Conservation (phyloP, 768 basidiomycete genomes). For the Cystobasidium onofrii region DNA sequence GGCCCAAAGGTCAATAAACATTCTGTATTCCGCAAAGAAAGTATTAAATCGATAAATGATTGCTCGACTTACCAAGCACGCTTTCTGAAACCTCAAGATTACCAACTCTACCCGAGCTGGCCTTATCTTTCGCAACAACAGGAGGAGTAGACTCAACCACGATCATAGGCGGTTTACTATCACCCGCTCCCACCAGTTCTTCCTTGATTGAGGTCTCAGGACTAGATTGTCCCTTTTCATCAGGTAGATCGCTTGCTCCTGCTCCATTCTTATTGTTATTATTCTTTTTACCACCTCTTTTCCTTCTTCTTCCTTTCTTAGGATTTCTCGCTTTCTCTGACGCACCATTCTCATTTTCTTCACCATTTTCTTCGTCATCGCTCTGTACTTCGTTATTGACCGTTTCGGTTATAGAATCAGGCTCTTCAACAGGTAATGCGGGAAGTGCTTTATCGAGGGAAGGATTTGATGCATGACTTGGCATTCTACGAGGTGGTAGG, state of each 20-base stretch:
- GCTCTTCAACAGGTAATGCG: constrained; percentile 15
- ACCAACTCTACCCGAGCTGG: constrained; percentile 36
- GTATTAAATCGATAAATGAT: not conserved
- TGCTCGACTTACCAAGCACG: constrained; percentile 20
- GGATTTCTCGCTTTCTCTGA: constrained; percentile 31
- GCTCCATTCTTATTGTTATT: constrained; percentile 54
- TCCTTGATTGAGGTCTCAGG: constrained; percentile 35
- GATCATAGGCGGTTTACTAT: not conserved
- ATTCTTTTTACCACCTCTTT: constrained; percentile 40
- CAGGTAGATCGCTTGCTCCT: not conserved
- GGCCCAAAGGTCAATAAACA: too few species aligned
- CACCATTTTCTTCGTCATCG: constrained; percentile 43
- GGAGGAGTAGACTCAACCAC: not conserved
- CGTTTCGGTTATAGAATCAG: constrained; percentile 39
- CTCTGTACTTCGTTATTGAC: constrained; percentile 43
- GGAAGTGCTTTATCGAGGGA: constrained; percentile 28
- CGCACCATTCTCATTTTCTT: constrained; percentile 36
- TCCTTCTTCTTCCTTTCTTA: constrained; percentile 36
- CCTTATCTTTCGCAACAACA: constrained; percentile 35
- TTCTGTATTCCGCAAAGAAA: too few species aligned
- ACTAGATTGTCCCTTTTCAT: not conserved
- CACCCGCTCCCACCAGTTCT: not conserved
- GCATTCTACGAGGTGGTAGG: not conserved
- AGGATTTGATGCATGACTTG: not conserved
- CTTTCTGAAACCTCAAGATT: not conserved